Evolutionary conservation across 169 alveolate species (phyloP), one percentile per base, ranked within the genome.

Genomic region (Toxoplasma gondii): DNA sequence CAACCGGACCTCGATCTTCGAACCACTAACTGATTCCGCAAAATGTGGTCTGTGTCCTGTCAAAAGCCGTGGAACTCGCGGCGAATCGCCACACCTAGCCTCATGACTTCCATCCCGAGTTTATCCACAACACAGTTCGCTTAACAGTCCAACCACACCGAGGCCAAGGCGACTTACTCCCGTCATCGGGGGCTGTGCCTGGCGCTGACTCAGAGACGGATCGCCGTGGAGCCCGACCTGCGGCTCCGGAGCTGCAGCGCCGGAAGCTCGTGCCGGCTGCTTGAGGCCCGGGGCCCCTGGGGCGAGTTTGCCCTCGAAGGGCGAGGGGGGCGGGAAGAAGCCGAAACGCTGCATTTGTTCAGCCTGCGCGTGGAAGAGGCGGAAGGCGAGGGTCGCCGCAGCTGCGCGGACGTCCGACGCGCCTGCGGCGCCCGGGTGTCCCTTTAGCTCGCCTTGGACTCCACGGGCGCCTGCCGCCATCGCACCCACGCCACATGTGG

Each of bases 321-420:
- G 49, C 5, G 84, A 31, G 9, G 84, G 49, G n/a, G 84, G 84
- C 39, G 84, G 84, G 22, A 36, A 31, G 84, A 74, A 74, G 12
- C 84, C 84, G 44, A 19, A 44, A 10, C 84, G 84, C 84, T 34
- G 84, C 84, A 74, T 31, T 44, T 34, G 84, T 31, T 74, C 84
- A 31, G 84, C 39, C 84, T 74, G 84, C 84, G 49, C 1, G 84
- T 74, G 44, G 84, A 74, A 74, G 84, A 74, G 49, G 67, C 38
- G 64, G 90, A 82, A 82, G 12, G 67, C 53, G 90, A 29, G 69
- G 64, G 41, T 7, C 54, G 67, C n/a, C 31, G 90, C 90, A 39
- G 69, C 90, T 0, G 74, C 74, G 34, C n/a, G 74, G 34, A 27
- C 34, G n/a, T 64, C 74, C 29, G 7, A 16, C n/a, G 74, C 4